These are phyloP conservation scores for Mollisia scopiformis DNA, from an alignment of 2,329 filamentous ascomycete species.

Conservation along the genomic window DNA sequence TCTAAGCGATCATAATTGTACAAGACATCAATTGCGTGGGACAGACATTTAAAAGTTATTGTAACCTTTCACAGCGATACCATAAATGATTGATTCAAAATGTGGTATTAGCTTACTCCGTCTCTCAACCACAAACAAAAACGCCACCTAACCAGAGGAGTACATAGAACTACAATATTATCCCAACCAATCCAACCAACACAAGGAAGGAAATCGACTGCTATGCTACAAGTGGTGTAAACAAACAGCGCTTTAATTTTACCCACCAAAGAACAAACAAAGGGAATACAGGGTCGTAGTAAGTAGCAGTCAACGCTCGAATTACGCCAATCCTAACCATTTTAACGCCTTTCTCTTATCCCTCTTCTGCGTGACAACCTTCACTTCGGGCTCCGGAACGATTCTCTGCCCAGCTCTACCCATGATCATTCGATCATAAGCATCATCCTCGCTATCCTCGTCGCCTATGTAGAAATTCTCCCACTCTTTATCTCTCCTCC, in stretches of 20 bases:
- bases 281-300: not conserved
- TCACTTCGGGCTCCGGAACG: constrained; percentile 25
- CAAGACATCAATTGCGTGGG: too few relatives aligned
- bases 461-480: constrained; percentile 36
- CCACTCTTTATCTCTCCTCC: constrained; percentile 27
- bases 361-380: constrained; percentile 19
- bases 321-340: constrained; percentile 40
- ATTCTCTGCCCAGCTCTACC: constrained; percentile 24
- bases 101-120: not conserved
- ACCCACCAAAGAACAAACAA: not conserved
- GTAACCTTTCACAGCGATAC: too few relatives aligned
- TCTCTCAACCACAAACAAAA: not conserved
- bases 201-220: too few relatives aligned
- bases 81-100: too few relatives aligned
- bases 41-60: not conserved
- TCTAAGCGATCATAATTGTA: not conserved
- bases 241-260: not conserved
- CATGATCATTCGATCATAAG: constrained; percentile 37
- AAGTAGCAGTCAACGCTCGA: not conserved
- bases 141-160: not conserved
- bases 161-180: not conserved
- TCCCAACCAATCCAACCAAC: not conserved
- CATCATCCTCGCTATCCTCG: constrained; percentile 38
- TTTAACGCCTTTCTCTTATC: constrained; percentile 41
- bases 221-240: not conserved